Evolutionary conservation across 306 rosid species (phyloP), one percentile per base, ranked within the genome.

Genomic region (Benincasa hispida): DNA sequence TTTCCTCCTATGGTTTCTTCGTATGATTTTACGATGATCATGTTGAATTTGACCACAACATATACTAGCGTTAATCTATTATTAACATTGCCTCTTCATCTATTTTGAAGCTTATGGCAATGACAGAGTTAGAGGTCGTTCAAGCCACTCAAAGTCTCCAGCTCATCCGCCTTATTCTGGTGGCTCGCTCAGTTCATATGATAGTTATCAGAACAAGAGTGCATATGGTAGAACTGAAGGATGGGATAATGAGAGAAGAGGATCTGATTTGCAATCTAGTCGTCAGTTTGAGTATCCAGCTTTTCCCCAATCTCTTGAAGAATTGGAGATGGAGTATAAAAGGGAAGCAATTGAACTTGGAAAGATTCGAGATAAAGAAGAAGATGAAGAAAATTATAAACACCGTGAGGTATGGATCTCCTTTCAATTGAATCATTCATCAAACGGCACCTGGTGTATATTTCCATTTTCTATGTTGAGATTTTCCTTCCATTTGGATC

Each of bases 61-160:
- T 86, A 73, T 80, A 78, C 77, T 86, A 89, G 91, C 85, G 84
- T 35, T 88, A 86, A 82, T 83, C 83, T 82, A 88, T 86, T 81
- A 87, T 89, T 91, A 87, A 89, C 86, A 88, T 82, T 86, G 79
- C 85, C 85, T 90, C 89, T 92, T 88, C 93, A 84, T 94, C 89
- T 95, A 30, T 51, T 83, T 30, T 95, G 99, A 92, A 95, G 99
- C 99, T 86, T 95, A 81, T 84, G 96, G 90, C 82, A 90, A 83
- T 79, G 90, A 87, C 78, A 96, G 95, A 90, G 93, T 86, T 76
- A 85, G 96, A 88, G 92, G 91, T 67, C 96, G 83, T 67, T 85
- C 98, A 82, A 92, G 94, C 82, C 90, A 61, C 85, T 95, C 98
- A 80, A 95, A 89, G 75, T 92, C 99, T 85, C 97, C 99, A 54